Evolutionary conservation across 345 rosid species (phyloP).

Genomic region (Sonneratia caseolaris): DNA sequence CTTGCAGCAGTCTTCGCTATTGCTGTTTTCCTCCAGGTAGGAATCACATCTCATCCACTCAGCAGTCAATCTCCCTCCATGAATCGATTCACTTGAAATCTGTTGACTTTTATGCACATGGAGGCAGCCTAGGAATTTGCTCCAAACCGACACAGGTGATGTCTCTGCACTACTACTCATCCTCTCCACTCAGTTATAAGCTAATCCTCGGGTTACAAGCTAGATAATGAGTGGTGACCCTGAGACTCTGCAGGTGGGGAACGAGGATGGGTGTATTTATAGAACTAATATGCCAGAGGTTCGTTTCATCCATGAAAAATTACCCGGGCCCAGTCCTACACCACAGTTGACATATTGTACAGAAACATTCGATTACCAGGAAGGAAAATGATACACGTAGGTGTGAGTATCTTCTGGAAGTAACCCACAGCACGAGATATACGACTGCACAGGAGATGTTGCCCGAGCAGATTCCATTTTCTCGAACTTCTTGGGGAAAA

Average conservation of each 20-base stretch:
- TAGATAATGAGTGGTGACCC: background rate
- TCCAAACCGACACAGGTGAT: background rate
- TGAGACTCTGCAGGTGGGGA: background rate
- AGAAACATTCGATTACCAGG: background rate
- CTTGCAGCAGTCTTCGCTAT: constrained; percentile 19
- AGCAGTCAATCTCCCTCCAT: constrained; percentile 14
- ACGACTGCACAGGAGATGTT: background rate
- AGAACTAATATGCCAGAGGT: background rate
- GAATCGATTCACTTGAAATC: constrained; percentile 19
- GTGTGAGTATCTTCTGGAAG: background rate
- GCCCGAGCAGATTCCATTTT: background rate
- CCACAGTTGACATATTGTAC: background rate
- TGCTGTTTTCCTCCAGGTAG: constrained; percentile 29
- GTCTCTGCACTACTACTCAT: background rate
- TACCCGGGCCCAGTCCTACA: background rate
- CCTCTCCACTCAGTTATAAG: background rate
- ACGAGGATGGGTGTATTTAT: background rate
- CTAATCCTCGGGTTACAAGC: background rate
- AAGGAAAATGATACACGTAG: background rate
- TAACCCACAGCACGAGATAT: background rate
- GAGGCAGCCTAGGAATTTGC: constrained; percentile 4
- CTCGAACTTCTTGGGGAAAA: background rate
- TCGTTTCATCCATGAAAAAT: background rate
- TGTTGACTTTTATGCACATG: constrained; percentile 12
- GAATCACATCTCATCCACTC: constrained; percentile 17